Percentiles rank a stretch among this genome's conserved stretches.
Evolutionary conservation across 768 basidiomycete genomes (phyloP).

Genomic region (Strobilomyces confusus): DNA sequence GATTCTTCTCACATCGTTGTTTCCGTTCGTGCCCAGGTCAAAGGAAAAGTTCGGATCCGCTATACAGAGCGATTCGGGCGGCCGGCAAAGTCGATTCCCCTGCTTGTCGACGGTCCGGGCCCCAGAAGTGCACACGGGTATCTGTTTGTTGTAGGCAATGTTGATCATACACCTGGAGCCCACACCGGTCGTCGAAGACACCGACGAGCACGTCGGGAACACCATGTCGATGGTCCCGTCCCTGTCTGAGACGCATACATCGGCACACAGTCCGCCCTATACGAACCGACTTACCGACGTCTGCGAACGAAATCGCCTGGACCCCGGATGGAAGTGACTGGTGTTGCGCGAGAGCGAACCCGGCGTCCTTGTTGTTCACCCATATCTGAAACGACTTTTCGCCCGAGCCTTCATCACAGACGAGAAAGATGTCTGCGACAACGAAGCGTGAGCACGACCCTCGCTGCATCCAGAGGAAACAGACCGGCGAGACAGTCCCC

Average conservation of each 20-base stretch:
- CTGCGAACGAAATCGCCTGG: slow-evolving; percentile 83
- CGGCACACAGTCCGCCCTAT: neutral
- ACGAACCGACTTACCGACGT: slow-evolving; percentile 60
- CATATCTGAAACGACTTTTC: slow-evolving; percentile 82
- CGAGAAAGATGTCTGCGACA: slow-evolving; percentile 75
- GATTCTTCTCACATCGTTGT: slow-evolving; percentile 45
- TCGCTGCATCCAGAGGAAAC: neutral
- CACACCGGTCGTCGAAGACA: slow-evolving; percentile 65
- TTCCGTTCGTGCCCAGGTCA: slow-evolving; percentile 48
- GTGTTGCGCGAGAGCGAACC: slow-evolving; percentile 65
- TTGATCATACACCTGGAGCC: slow-evolving; percentile 81
- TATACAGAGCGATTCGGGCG: slow-evolving; percentile 75
- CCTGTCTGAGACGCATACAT: slow-evolving; percentile 52
- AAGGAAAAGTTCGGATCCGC: slow-evolving; percentile 80
- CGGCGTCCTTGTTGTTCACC: slow-evolving; percentile 77
- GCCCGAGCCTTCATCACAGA: slow-evolving; percentile 67
- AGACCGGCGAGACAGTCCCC: slow-evolving; percentile 93
- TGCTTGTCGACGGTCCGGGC: slow-evolving; percentile 44
- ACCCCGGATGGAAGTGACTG: slow-evolving; percentile 71
- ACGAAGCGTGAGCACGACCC: neutral
- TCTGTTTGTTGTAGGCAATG: slow-evolving; percentile 90
- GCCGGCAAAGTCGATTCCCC: slow-evolving; percentile 59
- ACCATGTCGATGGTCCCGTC: slow-evolving; percentile 97
- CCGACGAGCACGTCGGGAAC: slow-evolving; percentile 75
- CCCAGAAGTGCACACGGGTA: slow-evolving; percentile 68